phyloP scores from a whole-genome alignment of 2,329 filamentous ascomycete species.

The Zasmidium cellare region DNA sequence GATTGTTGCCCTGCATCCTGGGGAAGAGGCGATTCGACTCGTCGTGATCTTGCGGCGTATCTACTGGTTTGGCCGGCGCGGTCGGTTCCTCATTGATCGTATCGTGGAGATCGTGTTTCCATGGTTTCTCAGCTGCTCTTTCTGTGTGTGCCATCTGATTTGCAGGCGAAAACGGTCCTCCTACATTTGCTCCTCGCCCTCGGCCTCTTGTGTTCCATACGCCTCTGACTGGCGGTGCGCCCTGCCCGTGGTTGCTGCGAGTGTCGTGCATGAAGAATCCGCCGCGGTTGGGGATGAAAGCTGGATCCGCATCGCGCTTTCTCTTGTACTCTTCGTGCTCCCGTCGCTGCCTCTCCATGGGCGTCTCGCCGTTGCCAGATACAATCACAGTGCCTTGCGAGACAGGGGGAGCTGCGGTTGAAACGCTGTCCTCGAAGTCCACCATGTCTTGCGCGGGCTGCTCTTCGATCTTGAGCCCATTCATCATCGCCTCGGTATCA shows the following conservation, averaged over 20 bases:
- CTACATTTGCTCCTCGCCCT: conserved; percentile 58
- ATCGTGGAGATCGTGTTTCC: conserved; percentile 91
- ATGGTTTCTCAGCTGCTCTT: conserved; percentile 70
- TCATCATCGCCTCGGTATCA: conserved; percentile 64
- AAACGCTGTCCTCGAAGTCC: conserved; percentile 52
- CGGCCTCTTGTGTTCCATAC: conserved; percentile 55
- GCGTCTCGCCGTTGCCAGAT: conserved; percentile 43
- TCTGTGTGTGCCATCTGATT: conserved; percentile 41
- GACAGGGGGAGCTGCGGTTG: conserved; percentile 30
- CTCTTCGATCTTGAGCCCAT: conserved; percentile 54
- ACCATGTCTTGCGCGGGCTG: conserved; percentile 41
- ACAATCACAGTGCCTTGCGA: conserved; percentile 11
- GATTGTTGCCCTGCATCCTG: conserved; percentile 8
- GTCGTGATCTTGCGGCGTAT: conserved; percentile 20
- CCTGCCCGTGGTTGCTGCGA: conserved; percentile 46
- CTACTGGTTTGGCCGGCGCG: conserved; percentile 13
- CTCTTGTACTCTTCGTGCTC: conserved; percentile 91
- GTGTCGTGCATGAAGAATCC: conserved; percentile 97
- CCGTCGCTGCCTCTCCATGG: conserved; percentile 70
- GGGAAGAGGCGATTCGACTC: conserved; percentile 31
- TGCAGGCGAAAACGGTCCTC: conserved; percentile 55
- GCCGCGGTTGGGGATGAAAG: conserved; percentile 91
- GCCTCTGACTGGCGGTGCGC: conserved; percentile 22
- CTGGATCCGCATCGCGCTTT: conserved; percentile 82
- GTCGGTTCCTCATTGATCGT: conserved; percentile 51